phyloP scores from a whole-genome alignment of 306 rosid species.

The Cicer arietinum region DNA sequence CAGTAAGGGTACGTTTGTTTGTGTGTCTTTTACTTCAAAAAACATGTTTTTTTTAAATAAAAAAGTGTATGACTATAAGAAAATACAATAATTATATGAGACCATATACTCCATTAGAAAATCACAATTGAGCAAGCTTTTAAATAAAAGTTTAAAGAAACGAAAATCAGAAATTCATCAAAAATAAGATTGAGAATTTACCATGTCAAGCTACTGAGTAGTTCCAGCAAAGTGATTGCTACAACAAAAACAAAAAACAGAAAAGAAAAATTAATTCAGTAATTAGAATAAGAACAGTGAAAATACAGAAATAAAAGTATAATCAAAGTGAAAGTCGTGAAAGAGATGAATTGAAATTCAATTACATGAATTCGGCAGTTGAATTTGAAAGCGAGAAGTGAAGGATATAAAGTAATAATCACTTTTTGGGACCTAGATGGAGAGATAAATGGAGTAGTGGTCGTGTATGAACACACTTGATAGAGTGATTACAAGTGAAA shows the following conservation, averaged over 20 bases:
- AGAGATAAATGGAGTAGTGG: no score
- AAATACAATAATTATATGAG: neutral
- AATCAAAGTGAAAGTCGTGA: neutral
- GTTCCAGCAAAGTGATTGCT: constrained; percentile 30
- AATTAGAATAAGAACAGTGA: neutral
- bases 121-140: neutral
- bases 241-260: neutral
- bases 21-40: no score
- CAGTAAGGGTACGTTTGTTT: no score
- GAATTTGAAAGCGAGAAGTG: neutral
- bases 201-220: constrained; percentile 47
- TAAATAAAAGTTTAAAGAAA: neutral
- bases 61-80: no score
- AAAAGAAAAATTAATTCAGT: neutral
- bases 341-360: neutral
- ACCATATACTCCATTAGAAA: neutral
- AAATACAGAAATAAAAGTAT: neutral
- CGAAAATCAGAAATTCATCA: neutral
- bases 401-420: no score
- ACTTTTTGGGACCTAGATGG: no score
- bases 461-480: no score
- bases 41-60: no score
- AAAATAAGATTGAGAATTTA: constrained; percentile 40
- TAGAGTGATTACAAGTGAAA: no score
- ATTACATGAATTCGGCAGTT: neutral